A percentile compares a stretch with the other conserved stretches of the same genome.
Conservation (phyloP, 768 basidiomycete species). For the Lyophyllum semitale region DNA sequence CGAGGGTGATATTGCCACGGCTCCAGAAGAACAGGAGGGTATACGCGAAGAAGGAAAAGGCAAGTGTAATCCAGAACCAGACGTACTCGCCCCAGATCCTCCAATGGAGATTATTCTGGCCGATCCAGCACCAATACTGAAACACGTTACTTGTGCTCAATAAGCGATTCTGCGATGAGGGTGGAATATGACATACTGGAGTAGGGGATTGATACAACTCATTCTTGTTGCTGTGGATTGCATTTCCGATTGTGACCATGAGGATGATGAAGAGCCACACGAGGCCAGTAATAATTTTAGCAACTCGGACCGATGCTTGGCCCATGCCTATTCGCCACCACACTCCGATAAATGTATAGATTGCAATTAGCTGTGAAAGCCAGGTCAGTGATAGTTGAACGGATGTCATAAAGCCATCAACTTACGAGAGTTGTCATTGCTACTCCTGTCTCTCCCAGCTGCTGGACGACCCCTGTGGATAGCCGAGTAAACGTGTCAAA, state of each 20-base stretch:
- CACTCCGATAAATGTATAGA: slow-evolving; percentile 43
- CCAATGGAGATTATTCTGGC: slow-evolving; percentile 25
- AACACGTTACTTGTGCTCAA: not conserved
- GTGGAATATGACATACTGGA: slow-evolving; percentile 27
- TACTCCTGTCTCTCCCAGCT: slow-evolving; percentile 43
- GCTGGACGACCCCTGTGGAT: slow-evolving; percentile 35
- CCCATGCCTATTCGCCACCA: slow-evolving; percentile 32
- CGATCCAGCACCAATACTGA: slow-evolving; percentile 48
- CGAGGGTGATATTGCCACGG: slow-evolving; percentile 3
- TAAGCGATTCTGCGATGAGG: not conserved
- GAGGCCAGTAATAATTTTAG: slow-evolving; percentile 23
- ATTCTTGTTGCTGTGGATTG: slow-evolving; percentile 13
- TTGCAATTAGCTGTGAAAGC: slow-evolving; percentile 30
- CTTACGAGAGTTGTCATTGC: slow-evolving; percentile 43
- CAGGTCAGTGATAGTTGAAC: not conserved
- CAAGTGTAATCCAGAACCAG: slow-evolving; percentile 46
- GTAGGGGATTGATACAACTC: slow-evolving; percentile 33
- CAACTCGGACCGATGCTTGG: slow-evolving; percentile 22
- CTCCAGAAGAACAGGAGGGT: slow-evolving; percentile 4
- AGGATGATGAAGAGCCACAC: slow-evolving; percentile 39
- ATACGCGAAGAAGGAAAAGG: slow-evolving; percentile 33
- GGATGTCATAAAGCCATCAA: not conserved
- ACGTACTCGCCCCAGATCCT: slow-evolving; percentile 44
- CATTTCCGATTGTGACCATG: slow-evolving; percentile 31
- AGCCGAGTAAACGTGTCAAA: not conserved